phyloP scores from a whole-genome alignment of 352 stramenopile genomes.

The Elongisporangium anandrum region DNA sequence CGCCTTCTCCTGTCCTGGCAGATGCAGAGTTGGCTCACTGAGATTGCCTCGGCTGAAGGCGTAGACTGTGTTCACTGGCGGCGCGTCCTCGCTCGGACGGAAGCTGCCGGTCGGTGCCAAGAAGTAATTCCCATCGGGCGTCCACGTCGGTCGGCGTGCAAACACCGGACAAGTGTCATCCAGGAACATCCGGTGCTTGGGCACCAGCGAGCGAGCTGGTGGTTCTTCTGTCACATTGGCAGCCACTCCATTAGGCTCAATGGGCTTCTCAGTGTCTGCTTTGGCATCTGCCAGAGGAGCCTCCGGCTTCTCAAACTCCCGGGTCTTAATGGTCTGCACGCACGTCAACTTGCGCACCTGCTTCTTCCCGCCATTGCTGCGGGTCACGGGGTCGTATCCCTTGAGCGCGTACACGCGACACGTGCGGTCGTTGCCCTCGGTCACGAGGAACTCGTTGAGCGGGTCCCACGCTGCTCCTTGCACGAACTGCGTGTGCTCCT shows the following conservation, averaged over 20 bases:
- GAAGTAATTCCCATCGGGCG: conserved; percentile 91
- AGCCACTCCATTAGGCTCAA: conserved; percentile 5
- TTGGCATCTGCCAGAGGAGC: conserved; percentile 3
- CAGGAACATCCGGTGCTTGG: conserved; percentile 88
- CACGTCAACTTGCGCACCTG: conserved; percentile 65
- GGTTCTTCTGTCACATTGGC: not conserved
- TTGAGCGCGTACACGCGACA: conserved; percentile 89
- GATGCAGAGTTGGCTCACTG: conserved; percentile 87
- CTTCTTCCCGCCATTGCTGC: conserved; percentile 61
- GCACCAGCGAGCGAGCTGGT: conserved; percentile 2
- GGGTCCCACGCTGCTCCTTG: conserved; percentile 96
- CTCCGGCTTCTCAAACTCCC: conserved; percentile 31
- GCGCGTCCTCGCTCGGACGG: conserved; percentile 31
- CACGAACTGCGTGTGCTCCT: conserved; percentile 95
- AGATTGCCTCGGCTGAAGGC: conserved; percentile 93
- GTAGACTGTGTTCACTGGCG: conserved; percentile 85
- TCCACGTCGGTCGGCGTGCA: conserved; percentile 90
- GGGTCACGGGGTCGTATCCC: conserved; percentile 52
- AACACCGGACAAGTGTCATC: conserved; percentile 95
- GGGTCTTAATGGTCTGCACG: conserved; percentile 75
- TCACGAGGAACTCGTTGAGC: conserved; percentile 92
- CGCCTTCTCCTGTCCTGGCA: conserved; percentile 91
- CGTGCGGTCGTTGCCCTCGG: conserved; percentile 92
- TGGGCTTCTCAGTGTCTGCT: conserved; percentile 5
- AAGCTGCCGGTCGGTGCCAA: conserved; percentile 84